These are phyloP conservation scores for Pelargonium australe DNA, from an alignment of 441 rosid genomes.

Conservation along the genomic window DNA sequence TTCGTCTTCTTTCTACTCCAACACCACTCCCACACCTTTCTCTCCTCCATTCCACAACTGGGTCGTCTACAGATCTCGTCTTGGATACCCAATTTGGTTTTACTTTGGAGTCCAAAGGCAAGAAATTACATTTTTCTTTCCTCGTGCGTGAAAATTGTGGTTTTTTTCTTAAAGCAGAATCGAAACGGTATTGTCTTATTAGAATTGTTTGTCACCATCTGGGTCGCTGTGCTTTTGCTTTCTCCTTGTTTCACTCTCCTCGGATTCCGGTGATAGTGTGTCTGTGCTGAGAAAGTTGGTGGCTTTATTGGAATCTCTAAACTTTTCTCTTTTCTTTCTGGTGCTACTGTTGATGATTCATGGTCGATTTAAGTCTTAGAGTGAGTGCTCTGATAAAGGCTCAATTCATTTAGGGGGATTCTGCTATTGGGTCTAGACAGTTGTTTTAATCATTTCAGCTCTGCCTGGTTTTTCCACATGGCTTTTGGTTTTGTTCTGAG, in stretches of 20 bases:
- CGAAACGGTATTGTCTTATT: constrained; percentile 17
- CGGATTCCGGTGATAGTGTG: constrained; percentile 30
- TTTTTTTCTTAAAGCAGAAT: constrained; percentile 13
- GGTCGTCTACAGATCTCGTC: constrained; percentile 33
- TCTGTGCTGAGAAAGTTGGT: constrained; percentile 27
- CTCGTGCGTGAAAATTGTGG: neutral
- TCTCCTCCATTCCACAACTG: constrained; percentile 31
- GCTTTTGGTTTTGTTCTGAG: too few species aligned
- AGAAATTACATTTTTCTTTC: constrained; percentile 21
- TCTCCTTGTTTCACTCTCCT: constrained; percentile 25
- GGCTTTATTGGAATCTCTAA: constrained; percentile 40
- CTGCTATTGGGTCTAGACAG: neutral
- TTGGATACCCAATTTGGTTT: constrained; percentile 25
- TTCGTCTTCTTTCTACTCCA: too few species aligned
- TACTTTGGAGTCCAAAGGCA: constrained; percentile 34
- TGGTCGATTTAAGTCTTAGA: constrained; percentile 20
- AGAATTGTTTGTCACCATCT: constrained; percentile 19
- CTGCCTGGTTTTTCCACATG: neutral
- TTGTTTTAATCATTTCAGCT: neutral
- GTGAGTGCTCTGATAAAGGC: constrained; percentile 1
- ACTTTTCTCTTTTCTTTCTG: neutral
- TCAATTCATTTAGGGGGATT: neutral
- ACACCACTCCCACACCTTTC: too few species aligned
- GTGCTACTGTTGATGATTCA: constrained; percentile 24
- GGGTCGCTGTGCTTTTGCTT: constrained; percentile 20